Conservation (phyloP, 1,284 basidiomycete species). For the Moniliophthora roreri region DNA sequence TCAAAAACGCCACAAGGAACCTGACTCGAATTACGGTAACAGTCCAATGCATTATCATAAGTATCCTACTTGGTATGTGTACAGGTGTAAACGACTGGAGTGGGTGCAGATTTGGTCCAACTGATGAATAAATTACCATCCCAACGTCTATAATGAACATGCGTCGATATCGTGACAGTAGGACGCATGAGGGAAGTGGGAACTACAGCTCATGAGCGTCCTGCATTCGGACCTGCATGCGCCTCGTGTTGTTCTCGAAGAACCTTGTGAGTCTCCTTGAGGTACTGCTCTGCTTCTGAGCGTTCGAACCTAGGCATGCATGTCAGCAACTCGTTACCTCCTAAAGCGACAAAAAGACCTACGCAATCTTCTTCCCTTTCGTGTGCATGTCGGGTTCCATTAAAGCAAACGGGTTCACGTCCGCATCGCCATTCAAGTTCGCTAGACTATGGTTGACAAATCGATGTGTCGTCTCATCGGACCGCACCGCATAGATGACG, state of each 20-base stretch:
- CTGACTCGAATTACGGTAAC: too few relatives aligned
- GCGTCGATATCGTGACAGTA: too few relatives aligned
- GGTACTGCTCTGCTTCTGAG: slow-evolving; percentile 68
- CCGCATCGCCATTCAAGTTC: slow-evolving; percentile 72
- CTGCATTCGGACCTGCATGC: slow-evolving; percentile 1
- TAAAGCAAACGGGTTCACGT: slow-evolving; percentile 91
- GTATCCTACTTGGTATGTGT: too few relatives aligned
- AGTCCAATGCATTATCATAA: too few relatives aligned
- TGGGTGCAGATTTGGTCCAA: too few relatives aligned
- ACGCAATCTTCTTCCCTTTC: slow-evolving; percentile 78
- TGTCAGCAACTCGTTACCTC: slow-evolving; percentile 12
- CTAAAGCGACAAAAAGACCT: slow-evolving; percentile 28
- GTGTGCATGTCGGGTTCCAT: slow-evolving; percentile 85
- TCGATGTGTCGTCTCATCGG: slow-evolving; percentile 91
- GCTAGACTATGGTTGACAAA: slow-evolving; percentile 94
- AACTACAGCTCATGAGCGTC: neutral
- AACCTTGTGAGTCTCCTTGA: slow-evolving; percentile 54
- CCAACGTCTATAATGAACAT: too few relatives aligned
- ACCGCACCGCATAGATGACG: slow-evolving; percentile 86
- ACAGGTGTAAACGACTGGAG: too few relatives aligned
- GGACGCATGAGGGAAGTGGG: too few relatives aligned
- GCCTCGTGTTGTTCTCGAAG: slow-evolving; percentile 24
- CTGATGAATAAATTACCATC: too few relatives aligned
- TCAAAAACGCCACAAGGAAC: too few relatives aligned
- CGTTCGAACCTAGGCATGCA: slow-evolving; percentile 64